Conservation (phyloP, 176 grass and related monocot species). For the Calamus simplicifolius region DNA sequence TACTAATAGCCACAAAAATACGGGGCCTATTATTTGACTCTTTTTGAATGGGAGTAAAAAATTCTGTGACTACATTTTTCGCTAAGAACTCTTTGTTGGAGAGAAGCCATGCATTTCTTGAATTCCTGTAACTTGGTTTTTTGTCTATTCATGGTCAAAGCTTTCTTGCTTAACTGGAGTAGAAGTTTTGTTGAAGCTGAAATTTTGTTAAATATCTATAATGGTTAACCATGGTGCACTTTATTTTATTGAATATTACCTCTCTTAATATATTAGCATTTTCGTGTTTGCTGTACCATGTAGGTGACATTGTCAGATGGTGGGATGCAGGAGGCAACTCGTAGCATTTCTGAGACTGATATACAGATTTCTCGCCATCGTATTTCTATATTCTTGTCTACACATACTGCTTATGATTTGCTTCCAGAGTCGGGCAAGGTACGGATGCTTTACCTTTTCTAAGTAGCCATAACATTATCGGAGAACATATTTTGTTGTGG, state of each 20-base stretch:
- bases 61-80: too few species aligned
- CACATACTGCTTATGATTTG: constrained; percentile 79
- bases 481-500: constrained; percentile 1
- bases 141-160: too few species aligned
- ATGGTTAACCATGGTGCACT: background rate
- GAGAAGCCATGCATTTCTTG: too few species aligned
- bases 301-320: constrained; percentile 37
- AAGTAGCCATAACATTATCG: constrained; percentile 3
- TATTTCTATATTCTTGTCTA: constrained; percentile 59
- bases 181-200: too few species aligned
- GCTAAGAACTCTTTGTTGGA: too few species aligned
- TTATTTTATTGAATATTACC: background rate
- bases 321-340: constrained; percentile 27
- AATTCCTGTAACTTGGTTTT: too few species aligned
- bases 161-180: too few species aligned
- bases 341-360: constrained; percentile 65
- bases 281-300: constrained; percentile 10
- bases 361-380: constrained; percentile 52
- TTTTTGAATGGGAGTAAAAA: too few species aligned
- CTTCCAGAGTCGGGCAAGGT: constrained; percentile 97
- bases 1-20: too few species aligned
- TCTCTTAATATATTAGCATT: too few species aligned
- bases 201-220: too few species aligned
- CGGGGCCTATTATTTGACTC: too few species aligned
- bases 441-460: constrained; percentile 14